A percentile compares a stretch with the other conserved stretches of the same genome.
These are phyloP conservation scores for Perkinsus chesapeaki DNA, from an alignment of 169 alveolate genomes.

Conservation along the genomic window DNA sequence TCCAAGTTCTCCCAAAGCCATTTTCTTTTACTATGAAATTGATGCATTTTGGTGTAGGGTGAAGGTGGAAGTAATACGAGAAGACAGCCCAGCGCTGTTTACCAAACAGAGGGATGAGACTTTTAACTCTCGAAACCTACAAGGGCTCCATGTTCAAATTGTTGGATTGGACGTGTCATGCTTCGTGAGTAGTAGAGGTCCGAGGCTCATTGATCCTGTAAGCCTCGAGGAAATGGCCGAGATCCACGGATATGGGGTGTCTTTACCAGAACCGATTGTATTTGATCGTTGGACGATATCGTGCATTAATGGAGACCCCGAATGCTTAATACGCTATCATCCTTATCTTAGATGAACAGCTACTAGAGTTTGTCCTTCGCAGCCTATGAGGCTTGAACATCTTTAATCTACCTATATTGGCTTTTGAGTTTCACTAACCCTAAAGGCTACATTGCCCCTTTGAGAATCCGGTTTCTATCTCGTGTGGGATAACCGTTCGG, in stretches of 20 bases:
- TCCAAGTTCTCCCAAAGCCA: too few species aligned
- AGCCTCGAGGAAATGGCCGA: background rate
- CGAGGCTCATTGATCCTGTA: background rate
- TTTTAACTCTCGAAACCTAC: background rate
- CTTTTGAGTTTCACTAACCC: too few species aligned
- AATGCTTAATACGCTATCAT: too few species aligned
- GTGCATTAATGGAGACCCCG: too few species aligned
- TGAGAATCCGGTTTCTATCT: too few species aligned
- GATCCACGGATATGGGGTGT: background rate
- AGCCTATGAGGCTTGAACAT: too few species aligned
- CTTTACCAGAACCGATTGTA: background rate
- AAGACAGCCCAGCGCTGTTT: background rate
- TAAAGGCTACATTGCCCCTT: too few species aligned
- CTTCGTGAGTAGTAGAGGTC: background rate
- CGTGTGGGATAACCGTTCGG: too few species aligned
- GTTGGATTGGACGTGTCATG: background rate
- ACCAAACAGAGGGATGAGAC: background rate
- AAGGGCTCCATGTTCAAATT: background rate
- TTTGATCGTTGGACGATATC: background rate
- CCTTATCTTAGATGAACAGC: too few species aligned
- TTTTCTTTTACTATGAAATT: too few species aligned
- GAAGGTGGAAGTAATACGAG: background rate
- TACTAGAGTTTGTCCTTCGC: too few species aligned
- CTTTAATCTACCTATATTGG: too few species aligned
- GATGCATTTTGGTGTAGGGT: background rate